Evolutionary conservation across 345 rosid species (phyloP).

Genomic region (Xanthoceras sorbifolium): DNA sequence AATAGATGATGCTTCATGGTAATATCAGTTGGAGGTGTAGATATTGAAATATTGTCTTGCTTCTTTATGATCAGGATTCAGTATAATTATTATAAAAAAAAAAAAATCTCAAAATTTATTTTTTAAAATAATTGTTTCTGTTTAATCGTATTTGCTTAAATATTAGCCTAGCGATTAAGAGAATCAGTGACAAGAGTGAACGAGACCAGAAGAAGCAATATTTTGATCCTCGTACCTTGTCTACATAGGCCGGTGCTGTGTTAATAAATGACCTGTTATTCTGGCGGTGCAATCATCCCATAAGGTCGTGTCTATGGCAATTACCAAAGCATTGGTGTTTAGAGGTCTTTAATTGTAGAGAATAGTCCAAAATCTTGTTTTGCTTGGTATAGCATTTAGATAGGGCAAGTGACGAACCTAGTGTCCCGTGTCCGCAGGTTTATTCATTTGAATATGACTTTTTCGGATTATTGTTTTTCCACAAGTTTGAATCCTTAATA

Average conservation of each 20-base stretch:
- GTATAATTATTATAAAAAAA: too few relatives aligned
- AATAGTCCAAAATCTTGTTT: slow-evolving; percentile 8
- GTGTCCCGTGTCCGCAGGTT: neutral
- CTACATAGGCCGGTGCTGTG: slow-evolving; percentile 27
- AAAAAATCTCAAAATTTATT: neutral
- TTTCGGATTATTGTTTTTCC: neutral
- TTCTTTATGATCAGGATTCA: neutral
- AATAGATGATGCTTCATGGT: neutral
- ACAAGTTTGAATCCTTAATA: neutral
- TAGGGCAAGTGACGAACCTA: neutral
- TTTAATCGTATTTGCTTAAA: neutral
- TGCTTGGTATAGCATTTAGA: neutral
- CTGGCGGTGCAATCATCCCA: neutral
- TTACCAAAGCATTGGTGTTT: slow-evolving; percentile 31
- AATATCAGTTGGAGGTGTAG: neutral
- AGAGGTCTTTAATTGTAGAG: neutral
- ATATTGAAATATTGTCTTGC: neutral
- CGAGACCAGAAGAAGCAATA: neutral
- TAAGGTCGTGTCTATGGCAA: slow-evolving; percentile 1
- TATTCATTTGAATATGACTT: neutral
- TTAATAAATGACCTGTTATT: slow-evolving; percentile 4
- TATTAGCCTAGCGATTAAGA: neutral
- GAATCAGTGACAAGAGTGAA: neutral
- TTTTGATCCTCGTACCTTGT: slow-evolving; percentile 35
- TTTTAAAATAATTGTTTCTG: neutral